A percentile compares a stretch with the other conserved stretches of the same genome.
phyloP scores from a whole-genome alignment of 371 early-diverging fungal species.

The Mucor saturninus region DNA sequence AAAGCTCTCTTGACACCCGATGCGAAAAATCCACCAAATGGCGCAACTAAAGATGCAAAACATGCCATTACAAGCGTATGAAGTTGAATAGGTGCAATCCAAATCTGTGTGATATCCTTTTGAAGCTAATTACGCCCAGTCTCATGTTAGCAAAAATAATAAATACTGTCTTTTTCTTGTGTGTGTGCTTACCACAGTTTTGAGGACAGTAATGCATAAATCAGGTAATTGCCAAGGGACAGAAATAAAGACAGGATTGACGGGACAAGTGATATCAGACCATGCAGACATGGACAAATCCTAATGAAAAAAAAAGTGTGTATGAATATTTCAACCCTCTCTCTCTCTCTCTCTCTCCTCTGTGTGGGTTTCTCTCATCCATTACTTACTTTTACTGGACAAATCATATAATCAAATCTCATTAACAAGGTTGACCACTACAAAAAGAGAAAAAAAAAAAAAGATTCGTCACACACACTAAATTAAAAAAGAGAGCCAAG shows the following conservation, averaged over 20 bases:
- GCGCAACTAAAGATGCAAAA: conserved; percentile 97
- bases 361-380: too few species aligned
- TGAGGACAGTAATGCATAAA: conserved; percentile 27
- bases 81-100: conserved; percentile 83
- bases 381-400: conserved; percentile 71
- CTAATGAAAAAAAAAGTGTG: conserved; percentile 13
- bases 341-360: background rate
- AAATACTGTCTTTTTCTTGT: background rate
- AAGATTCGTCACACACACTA: background rate
- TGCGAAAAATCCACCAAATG: conserved; percentile 99
- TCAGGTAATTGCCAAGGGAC: conserved; percentile 50
- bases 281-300: conserved; percentile 54
- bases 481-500: background rate
- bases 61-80: conserved; percentile 91
- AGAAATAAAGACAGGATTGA: conserved; percentile 52
- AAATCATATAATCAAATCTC: conserved; percentile 83
- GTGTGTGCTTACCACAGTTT: conserved; percentile 31
- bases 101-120: conserved; percentile 34
- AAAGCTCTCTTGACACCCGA: conserved; percentile 98
- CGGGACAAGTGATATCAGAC: conserved; percentile 48
- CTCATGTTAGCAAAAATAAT: background rate
- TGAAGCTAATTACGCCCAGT: conserved; percentile 14
- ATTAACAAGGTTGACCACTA: conserved; percentile 49
- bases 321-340: conserved; percentile 16
- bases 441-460: conserved; percentile 9